phyloP scores from a whole-genome alignment of 345 rosid species.

The Eucalyptus regnans region DNA sequence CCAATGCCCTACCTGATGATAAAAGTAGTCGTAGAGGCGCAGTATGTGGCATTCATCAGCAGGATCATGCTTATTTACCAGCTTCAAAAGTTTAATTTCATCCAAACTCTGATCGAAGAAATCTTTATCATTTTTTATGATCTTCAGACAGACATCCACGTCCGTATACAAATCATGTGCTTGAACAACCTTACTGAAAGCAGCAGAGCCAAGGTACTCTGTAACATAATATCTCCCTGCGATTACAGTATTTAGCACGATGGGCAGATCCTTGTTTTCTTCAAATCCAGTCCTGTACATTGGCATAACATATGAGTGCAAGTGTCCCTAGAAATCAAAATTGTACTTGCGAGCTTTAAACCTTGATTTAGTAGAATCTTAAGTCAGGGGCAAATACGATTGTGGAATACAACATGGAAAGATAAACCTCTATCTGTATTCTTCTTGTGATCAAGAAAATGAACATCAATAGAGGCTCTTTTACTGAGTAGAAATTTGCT shows the following conservation, averaged over 20 bases:
- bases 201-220: conserved; percentile 90
- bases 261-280: conserved; percentile 75
- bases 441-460: neutral
- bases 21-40: conserved; percentile 95
- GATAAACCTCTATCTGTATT: neutral
- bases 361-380: neutral
- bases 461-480: neutral
- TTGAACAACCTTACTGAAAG: conserved; percentile 89
- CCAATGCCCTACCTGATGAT: conserved; percentile 50
- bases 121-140: conserved; percentile 95
- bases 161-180: conserved; percentile 79
- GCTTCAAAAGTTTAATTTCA: conserved; percentile 88
- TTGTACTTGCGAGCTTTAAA: neutral
- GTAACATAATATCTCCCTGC: conserved; percentile 88
- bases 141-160: conserved; percentile 80
- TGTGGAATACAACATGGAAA: neutral
- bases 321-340: neutral
- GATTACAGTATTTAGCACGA: conserved; percentile 53
- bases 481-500: neutral
- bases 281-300: conserved; percentile 90
- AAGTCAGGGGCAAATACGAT: neutral
- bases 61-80: conserved; percentile 83
- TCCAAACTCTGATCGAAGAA: conserved; percentile 97
- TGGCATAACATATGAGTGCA: neutral
- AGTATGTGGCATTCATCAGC: conserved; percentile 69